Conservation (phyloP, 257 asterid species). For the Nicotiana knightiana region DNA sequence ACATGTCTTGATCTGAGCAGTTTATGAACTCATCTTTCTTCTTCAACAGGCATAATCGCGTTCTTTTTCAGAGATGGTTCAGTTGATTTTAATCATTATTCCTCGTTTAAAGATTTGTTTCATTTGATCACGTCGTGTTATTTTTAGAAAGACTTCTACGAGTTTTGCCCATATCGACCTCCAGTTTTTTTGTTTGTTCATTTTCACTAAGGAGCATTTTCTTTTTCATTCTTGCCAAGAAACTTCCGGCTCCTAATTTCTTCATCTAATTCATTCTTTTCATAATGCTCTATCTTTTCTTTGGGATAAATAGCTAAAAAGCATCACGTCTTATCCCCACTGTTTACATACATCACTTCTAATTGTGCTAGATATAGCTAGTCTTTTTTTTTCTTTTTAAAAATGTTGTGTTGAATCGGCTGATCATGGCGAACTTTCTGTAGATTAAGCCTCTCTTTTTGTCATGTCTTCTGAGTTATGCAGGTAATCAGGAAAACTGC, state of each 20-base stretch:
- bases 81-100: not conserved
- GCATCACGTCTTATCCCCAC: not conserved
- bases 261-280: not conserved
- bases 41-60: not conserved
- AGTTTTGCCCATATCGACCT: not conserved
- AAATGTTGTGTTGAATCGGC: not conserved
- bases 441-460: not conserved
- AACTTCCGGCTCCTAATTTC: not conserved
- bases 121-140: not conserved
- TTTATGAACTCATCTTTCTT: not conserved
- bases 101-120: not conserved
- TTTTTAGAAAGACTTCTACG: not conserved
- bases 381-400: not conserved
- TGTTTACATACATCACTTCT: not conserved
- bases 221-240: not conserved
- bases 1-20: not conserved
- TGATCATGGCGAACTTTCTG: not conserved
- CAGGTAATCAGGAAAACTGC: conserved; percentile 21
- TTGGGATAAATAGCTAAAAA: not conserved
- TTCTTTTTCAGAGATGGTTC: not conserved
- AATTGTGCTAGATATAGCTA: not conserved
- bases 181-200: not conserved
- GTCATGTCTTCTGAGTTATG: not conserved
- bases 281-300: not conserved
- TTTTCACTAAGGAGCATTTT: not conserved